Percentiles rank a stretch among this genome's conserved stretches.
Conservation (phyloP, 331 rosid species). For the Erythrophleum ivorense region DNA sequence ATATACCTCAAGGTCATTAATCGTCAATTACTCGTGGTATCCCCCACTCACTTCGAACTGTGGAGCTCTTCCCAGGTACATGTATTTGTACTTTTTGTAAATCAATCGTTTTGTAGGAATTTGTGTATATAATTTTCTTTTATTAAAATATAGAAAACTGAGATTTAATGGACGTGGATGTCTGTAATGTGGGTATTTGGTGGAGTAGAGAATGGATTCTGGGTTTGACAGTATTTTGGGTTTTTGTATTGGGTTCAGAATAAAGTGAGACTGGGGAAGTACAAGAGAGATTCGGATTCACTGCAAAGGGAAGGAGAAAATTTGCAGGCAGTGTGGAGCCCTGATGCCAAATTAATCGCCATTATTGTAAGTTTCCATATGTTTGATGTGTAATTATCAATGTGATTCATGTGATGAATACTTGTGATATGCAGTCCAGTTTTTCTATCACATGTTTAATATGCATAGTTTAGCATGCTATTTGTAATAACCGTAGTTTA, state of each 20-base stretch:
- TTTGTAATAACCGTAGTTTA: background rate
- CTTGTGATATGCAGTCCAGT: background rate
- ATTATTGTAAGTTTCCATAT: conserved; percentile 66
- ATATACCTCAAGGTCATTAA: conserved; percentile 78
- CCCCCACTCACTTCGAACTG: conserved; percentile 86
- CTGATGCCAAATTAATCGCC: conserved; percentile 84
- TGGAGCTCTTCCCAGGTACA: conserved; percentile 94
- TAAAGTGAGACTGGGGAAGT: conserved; percentile 89
- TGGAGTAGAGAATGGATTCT: conserved; percentile 16
- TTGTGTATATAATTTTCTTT: background rate
- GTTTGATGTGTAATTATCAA: conserved; percentile 9
- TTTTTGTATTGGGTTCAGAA: conserved; percentile 62
- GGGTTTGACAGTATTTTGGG: conserved; percentile 48
- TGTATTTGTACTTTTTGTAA: background rate
- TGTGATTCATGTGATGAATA: conserved; percentile 32
- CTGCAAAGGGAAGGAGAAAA: conserved; percentile 87
- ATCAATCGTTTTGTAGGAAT: conserved; percentile 11
- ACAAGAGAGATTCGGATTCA: conserved; percentile 85
- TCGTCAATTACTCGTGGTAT: conserved; percentile 74
- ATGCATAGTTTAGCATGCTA: conserved; percentile 1
- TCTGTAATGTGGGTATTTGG: conserved; percentile 36
- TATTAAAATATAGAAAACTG: background rate
- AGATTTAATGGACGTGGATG: conserved; percentile 36
- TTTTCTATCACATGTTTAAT: background rate
- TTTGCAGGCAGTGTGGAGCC: conserved; percentile 96